These are phyloP conservation scores for Erucastrum elatum DNA, from an alignment of 345 rosid species.

Conservation along the genomic window DNA sequence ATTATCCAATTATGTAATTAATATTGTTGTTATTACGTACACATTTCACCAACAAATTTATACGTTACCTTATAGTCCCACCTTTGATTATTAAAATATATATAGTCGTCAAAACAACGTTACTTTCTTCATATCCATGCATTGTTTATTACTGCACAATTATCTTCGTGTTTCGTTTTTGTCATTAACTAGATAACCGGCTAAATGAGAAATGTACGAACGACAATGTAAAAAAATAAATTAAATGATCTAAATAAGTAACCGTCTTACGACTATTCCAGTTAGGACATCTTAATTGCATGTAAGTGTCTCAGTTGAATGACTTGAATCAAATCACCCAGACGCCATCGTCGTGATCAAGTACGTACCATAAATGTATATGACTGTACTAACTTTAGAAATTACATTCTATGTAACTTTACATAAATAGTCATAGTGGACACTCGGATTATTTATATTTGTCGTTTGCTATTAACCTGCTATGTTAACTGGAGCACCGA, in stretches of 20 bases:
- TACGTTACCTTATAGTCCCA: not conserved
- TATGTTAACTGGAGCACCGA: slow-evolving; percentile 30
- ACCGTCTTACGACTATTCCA: not conserved
- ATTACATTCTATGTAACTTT: slow-evolving; percentile 6
- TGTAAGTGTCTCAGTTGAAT: not conserved
- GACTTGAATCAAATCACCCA: not conserved
- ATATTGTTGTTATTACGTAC: not conserved
- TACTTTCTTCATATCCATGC: slow-evolving; percentile 4
- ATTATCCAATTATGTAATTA: not conserved
- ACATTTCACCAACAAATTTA: not conserved
- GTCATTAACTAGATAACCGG: not conserved
- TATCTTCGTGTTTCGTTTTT: not conserved
- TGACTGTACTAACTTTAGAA: not conserved
- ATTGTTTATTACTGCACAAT: not conserved
- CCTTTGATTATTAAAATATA: not conserved
- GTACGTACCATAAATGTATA: slow-evolving; percentile 22
- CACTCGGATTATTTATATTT: not conserved
- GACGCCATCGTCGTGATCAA: not conserved
- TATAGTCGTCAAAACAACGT: not conserved
- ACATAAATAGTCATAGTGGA: not conserved
- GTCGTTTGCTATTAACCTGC: slow-evolving; percentile 11
- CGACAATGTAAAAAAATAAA: not conserved
- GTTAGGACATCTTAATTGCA: not conserved
- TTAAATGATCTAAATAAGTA: not conserved
- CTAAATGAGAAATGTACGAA: not conserved